Conservation (phyloP, 129 eudicot genomes). For the Logfia minima region DNA sequence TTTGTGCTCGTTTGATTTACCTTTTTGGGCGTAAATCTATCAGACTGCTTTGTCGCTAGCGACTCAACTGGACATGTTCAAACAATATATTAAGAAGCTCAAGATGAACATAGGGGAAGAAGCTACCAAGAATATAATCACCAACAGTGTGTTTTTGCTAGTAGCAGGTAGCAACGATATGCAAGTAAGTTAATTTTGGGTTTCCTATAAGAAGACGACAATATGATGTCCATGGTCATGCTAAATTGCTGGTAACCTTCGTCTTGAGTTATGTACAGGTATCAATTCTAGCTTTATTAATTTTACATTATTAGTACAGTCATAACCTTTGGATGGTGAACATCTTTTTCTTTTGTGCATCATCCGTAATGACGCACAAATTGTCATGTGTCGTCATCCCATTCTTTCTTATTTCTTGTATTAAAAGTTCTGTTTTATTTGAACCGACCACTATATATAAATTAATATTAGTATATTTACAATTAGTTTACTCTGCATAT, state of each 20-base stretch:
- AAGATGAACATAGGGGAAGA: constrained; percentile 42
- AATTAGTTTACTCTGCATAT: too few relatives aligned
- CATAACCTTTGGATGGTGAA: too few relatives aligned
- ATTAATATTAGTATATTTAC: too few relatives aligned
- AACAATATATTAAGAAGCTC: constrained; percentile 45
- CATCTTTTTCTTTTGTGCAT: too few relatives aligned
- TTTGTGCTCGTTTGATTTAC: background rate
- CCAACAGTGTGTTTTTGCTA: constrained; percentile 35
- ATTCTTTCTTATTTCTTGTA: too few relatives aligned
- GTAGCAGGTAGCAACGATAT: constrained; percentile 53
- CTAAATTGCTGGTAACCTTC: constrained; percentile 30
- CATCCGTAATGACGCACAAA: too few relatives aligned
- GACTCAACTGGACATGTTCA: constrained; percentile 48
- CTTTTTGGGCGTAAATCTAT: background rate
- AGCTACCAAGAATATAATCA: constrained; percentile 30
- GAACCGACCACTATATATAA: too few relatives aligned
- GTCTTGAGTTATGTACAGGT: constrained; percentile 52
- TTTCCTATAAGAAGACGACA: constrained; percentile 27
- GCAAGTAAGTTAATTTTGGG: constrained; percentile 24
- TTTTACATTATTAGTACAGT: too few relatives aligned
- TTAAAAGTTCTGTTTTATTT: too few relatives aligned
- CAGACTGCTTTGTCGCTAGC: constrained; percentile 47
- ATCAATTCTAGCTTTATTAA: too few relatives aligned
- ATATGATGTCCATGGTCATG: constrained; percentile 36
- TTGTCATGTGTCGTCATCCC: too few relatives aligned